phyloP scores from a whole-genome alignment of 495 filamentous ascomycete species.

The Neurospora sp. region DNA sequence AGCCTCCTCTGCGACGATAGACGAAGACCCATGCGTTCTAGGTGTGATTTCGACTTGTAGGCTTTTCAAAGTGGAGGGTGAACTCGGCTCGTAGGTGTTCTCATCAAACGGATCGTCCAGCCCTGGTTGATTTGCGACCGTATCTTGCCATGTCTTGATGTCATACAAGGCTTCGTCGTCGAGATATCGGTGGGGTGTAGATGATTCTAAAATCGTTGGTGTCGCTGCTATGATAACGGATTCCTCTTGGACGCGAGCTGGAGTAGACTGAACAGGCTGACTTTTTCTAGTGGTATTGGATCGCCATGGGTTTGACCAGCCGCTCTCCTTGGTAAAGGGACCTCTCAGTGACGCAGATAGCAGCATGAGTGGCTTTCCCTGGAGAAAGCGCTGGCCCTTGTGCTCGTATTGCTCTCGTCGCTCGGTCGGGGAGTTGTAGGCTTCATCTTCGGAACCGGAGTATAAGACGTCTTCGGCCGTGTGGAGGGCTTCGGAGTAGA shows the following conservation, averaged over 20 bases:
- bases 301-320: slow-evolving; percentile 59
- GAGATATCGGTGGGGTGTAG: not conserved
- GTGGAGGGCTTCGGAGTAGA: slow-evolving; percentile 34
- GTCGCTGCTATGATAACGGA: not conserved
- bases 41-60: not conserved
- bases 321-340: slow-evolving; percentile 45
- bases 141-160: slow-evolving; percentile 10
- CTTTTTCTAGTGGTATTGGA: slow-evolving; percentile 5
- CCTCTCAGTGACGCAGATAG: slow-evolving; percentile 53
- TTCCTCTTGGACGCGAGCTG: slow-evolving; percentile 1
- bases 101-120: not conserved
- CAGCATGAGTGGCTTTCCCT: slow-evolving; percentile 48
- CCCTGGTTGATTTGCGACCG: not conserved
- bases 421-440: slow-evolving; percentile 33
- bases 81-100: not conserved
- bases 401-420: slow-evolving; percentile 50
- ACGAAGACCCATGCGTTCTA: not conserved
- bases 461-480: slow-evolving; percentile 33
- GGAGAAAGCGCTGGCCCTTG: slow-evolving; percentile 47
- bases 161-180: slow-evolving; percentile 4
- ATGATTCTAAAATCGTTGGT: not conserved
- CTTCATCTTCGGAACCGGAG: slow-evolving; percentile 50
- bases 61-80: not conserved
- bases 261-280: not conserved
- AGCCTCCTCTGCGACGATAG: not conserved